Conservation (phyloP, 257 asterid species). For the Solanum neorickii region DNA sequence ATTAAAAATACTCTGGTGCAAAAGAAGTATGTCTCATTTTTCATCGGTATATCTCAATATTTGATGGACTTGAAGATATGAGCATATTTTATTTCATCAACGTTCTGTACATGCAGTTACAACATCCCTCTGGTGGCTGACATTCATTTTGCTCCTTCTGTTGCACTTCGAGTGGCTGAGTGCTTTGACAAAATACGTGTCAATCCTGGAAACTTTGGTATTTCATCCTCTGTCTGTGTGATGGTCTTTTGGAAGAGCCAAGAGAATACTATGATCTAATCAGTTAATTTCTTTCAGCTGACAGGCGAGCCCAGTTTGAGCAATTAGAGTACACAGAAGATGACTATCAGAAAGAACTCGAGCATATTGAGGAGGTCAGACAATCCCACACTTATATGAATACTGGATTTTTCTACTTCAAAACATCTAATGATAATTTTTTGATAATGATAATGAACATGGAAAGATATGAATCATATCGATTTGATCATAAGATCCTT, state of each 20-base stretch:
- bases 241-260: background rate
- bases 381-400: background rate
- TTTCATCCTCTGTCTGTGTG: background rate
- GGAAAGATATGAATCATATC: background rate
- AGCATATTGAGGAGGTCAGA: constrained; percentile 88
- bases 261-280: background rate
- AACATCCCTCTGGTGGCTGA: constrained; percentile 96
- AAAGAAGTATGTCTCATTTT: constrained; percentile 56
- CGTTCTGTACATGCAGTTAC: constrained; percentile 37
- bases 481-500: background rate
- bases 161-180: constrained; percentile 91
- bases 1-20: constrained; percentile 84
- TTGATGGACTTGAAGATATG: background rate
- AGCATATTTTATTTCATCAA: constrained; percentile 3
- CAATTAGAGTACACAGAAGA: constrained; percentile 87
- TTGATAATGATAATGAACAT: background rate
- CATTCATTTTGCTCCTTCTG: constrained; percentile 96
- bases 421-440: background rate
- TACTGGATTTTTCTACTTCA: background rate
- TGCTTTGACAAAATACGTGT: constrained; percentile 98
- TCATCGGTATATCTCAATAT: background rate
- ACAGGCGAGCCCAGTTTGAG: constrained; percentile 97
- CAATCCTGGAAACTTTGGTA: constrained; percentile 98
- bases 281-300: constrained; percentile 56
- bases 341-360: constrained; percentile 93